Percentiles rank a stretch among this genome's conserved stretches.
Conservation (phyloP, 2,329 filamentous ascomycete genomes). For the Diaporthe amygdali region DNA sequence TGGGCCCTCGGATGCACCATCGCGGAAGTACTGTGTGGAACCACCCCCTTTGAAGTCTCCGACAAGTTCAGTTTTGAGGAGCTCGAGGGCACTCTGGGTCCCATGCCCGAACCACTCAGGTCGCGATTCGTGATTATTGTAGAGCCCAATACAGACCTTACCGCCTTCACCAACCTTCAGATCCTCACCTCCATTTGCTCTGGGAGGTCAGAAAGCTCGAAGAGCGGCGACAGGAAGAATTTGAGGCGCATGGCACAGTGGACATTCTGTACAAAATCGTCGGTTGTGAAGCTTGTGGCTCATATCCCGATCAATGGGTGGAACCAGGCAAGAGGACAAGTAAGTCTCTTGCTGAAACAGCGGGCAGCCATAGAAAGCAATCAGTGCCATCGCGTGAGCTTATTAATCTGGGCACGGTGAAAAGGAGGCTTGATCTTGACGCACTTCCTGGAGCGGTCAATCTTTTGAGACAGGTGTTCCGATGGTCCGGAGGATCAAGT, state of each 20-base stretch:
- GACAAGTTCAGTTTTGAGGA: not conserved
- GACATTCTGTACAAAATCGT: not conserved
- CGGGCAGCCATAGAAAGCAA: not conserved
- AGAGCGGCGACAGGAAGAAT: no score
- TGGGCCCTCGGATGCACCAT: not conserved
- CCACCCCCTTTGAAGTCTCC: not conserved
- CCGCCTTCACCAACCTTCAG: not conserved
- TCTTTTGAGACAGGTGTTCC: not conserved
- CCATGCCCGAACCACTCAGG: not conserved
- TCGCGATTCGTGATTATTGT: not conserved
- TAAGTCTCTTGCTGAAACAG: not conserved
- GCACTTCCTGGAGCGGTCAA: not conserved
- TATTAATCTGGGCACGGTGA: not conserved
- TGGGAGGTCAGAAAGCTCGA: not conserved
- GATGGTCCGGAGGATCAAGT: not conserved
- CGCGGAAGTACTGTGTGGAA: not conserved
- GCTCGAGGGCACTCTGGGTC: not conserved
- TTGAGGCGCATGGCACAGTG: not conserved
- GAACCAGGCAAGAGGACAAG: not conserved
- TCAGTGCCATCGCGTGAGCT: not conserved
- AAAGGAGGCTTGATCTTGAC: not conserved
- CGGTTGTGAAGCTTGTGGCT: not conserved
- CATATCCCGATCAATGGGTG: not conserved
- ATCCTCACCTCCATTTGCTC: not conserved
- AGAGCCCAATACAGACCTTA: not conserved